Evolutionary conservation across 768 basidiomycete species (phyloP).

Genomic region (Lactarius pseudohatsudake): DNA sequence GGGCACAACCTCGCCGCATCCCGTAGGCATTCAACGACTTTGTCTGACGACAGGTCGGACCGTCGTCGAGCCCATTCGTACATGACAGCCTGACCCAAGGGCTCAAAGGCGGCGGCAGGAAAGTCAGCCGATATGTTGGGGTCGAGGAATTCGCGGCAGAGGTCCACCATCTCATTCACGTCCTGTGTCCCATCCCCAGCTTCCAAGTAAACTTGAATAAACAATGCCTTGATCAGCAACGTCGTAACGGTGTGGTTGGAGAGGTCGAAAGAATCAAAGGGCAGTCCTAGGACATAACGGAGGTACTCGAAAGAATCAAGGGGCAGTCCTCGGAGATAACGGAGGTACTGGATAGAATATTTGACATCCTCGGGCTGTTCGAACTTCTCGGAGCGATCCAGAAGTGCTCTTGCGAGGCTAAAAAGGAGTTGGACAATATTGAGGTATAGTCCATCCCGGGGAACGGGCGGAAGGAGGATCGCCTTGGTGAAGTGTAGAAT

Average conservation of each 20-base stretch:
- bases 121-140: not conserved
- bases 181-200: not conserved
- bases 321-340: not conserved
- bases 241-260: not conserved
- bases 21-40: not conserved
- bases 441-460: not conserved
- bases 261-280: not conserved
- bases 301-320: too few species aligned
- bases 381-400: not conserved
- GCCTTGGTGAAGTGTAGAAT: not conserved
- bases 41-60: not conserved
- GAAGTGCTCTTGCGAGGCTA: not conserved
- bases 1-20: not conserved
- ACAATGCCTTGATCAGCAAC: not conserved
- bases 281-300: too few species aligned
- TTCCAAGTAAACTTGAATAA: not conserved
- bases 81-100: not conserved
- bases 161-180: not conserved
- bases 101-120: not conserved
- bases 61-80: not conserved
- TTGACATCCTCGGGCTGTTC: not conserved
- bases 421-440: not conserved
- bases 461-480: not conserved
- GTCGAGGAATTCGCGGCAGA: constrained; percentile 7
- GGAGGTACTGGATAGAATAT: not conserved